Base-by-base conservation (phyloP, 345 rosid genomes). In the Moricandia arvensis region DNA sequence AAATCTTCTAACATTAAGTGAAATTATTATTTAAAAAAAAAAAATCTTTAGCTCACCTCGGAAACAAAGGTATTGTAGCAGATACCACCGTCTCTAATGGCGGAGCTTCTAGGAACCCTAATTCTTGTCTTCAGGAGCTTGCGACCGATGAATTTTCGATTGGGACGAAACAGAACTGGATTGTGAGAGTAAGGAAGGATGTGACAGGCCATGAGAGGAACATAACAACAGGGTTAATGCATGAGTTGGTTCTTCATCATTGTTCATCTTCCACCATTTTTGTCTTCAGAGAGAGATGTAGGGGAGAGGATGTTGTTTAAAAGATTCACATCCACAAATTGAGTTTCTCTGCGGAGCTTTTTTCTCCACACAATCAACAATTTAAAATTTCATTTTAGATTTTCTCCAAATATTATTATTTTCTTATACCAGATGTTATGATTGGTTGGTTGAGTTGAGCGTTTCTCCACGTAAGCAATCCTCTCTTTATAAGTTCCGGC, bases 201-300 rank as follows among this genome's bases (percentile, higher is more conserved):
- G 83, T 75, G 81, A 78, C 83, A 78, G 85, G 96, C 98, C 98
- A 93, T 93, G 93, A 82, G 66, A 85, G 71, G 76, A 66, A 79
- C 89, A 83, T 78, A 83, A 82, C 86, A 66, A 61, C 77, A 78
- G 41, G 49, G 63, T 71, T 65, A 65, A 66, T 65, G 76, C 58
- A 6, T 47, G 63, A 72, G 69, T 18, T 33, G 47, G 69, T 79
- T 84, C 86, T 76, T 80, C 85, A 59, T 87, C 93, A 83, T 88
- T 72, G 66, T 80, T 75, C 82, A 75, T 65, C 78, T 30, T 45
- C 68, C 78, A 37, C 85, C 95, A 30, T 81, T 88, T 88, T 88
- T 80, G 6, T 2, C 30, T 21, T 9, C 26, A 73, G 67, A 58
- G 29, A 69, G 45, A 68, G 38, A 33, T 64, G 80, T 68, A 82